Percentiles rank a stretch among this genome's conserved stretches.
phyloP scores from a whole-genome alignment of 768 basidiomycete genomes.

The Hygrophorus russula region DNA sequence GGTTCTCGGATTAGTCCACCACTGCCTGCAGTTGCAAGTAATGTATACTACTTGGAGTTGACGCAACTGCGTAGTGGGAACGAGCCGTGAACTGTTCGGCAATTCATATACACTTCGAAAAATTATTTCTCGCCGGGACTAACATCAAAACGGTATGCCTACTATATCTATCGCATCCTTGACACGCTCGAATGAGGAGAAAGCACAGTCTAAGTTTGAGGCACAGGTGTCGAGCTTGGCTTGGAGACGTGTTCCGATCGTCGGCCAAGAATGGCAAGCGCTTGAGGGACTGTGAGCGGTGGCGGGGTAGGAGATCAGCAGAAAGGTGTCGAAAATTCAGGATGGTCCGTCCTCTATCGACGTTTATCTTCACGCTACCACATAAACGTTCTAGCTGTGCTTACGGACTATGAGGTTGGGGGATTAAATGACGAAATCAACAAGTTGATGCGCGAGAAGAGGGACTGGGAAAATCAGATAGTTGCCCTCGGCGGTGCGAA shows the following conservation, averaged over 20 bases:
- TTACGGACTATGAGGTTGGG: slow-evolving; percentile 92
- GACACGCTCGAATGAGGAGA: slow-evolving; percentile 97
- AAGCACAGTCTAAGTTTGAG: slow-evolving; percentile 92
- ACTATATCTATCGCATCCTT: no score
- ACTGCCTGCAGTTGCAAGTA: no score
- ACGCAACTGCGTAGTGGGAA: no score
- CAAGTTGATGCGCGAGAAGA: slow-evolving; percentile 86
- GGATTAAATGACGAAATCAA: slow-evolving; percentile 98
- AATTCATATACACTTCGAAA: no score
- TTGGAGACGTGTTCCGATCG: slow-evolving; percentile 75
- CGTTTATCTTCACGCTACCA: neutral
- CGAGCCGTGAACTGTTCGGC: no score
- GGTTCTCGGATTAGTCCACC: neutral
- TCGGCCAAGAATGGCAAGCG: slow-evolving; percentile 87
- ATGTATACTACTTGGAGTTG: no score
- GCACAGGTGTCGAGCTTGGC: slow-evolving; percentile 91
- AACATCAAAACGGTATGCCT: no score
- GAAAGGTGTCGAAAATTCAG: slow-evolving; percentile 98
- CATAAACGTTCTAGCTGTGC: slow-evolving; percentile 45
- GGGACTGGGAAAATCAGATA: slow-evolving; percentile 98
- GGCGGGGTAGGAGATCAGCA: slow-evolving; percentile 91
- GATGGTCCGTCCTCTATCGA: slow-evolving; percentile 48
- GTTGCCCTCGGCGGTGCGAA: slow-evolving; percentile 94
- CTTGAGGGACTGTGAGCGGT: slow-evolving; percentile 86
- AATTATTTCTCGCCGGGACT: no score